phyloP scores from a whole-genome alignment of 441 rosid species.

The Rhodomyrtus psidioides region DNA sequence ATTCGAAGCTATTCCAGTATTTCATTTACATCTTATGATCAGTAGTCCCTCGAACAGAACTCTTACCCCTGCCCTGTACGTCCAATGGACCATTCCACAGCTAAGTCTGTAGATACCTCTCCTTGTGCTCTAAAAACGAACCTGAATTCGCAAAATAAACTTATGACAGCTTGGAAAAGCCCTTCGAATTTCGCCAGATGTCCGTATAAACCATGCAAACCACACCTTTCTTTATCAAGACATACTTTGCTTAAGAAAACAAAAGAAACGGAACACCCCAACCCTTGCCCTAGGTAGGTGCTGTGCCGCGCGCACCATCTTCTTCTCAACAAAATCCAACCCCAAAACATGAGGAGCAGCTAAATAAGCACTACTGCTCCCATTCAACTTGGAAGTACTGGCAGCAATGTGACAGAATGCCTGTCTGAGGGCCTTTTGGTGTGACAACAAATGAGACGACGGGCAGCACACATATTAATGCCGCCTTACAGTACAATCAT shows the following conservation, averaged over 20 bases:
- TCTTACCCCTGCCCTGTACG: neutral
- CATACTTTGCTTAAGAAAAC: neutral
- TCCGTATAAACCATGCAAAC: neutral
- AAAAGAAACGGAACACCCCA: neutral
- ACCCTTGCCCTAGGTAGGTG: neutral
- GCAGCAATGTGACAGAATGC: neutral
- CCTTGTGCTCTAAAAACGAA: neutral
- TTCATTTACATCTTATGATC: neutral
- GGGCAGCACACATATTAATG: neutral
- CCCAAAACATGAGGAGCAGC: neutral
- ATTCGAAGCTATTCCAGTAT: neutral
- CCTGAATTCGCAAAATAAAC: neutral
- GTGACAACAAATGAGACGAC: neutral
- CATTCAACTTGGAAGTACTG: neutral
- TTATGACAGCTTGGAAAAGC: neutral
- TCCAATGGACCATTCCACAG: neutral
- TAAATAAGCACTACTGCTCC: neutral
- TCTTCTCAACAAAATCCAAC: neutral
- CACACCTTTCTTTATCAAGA: neutral
- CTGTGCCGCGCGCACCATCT: neutral
- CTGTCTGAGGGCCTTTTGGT: neutral
- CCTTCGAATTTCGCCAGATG: neutral
- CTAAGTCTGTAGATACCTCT: neutral
- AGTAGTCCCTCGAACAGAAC: neutral
- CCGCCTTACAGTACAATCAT: neutral